phyloP scores from a whole-genome alignment of 495 filamentous ascomycete species.

The Neurospora sp. region DNA sequence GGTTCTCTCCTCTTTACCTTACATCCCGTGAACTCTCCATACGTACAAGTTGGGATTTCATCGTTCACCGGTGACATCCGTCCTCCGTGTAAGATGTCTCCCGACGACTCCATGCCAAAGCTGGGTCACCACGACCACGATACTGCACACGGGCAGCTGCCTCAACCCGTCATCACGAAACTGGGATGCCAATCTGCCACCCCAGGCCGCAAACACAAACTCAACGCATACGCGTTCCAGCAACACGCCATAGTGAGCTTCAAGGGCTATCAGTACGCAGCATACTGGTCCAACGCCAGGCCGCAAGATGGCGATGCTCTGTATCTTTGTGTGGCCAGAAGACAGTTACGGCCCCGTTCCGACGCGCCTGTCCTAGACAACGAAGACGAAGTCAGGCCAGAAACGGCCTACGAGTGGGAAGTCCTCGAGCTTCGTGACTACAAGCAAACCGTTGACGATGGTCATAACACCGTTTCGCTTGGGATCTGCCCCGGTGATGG shows the following conservation, averaged over 20 bases:
- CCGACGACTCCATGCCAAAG: background rate
- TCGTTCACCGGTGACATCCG: background rate
- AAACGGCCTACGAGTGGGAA: conserved; percentile 23
- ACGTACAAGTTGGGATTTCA: background rate
- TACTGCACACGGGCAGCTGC: conserved; percentile 3
- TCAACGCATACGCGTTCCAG: conserved; percentile 37
- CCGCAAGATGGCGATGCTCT: conserved; percentile 19
- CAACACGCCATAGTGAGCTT: conserved; percentile 31
- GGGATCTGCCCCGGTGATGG: conserved; percentile 38
- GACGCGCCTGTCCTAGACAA: background rate
- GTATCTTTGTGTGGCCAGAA: conserved; percentile 33
- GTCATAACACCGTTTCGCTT: conserved; percentile 40
- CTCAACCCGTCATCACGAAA: conserved; percentile 18
- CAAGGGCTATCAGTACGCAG: conserved; percentile 36
- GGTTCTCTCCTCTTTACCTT: background rate
- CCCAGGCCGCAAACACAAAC: conserved; percentile 21
- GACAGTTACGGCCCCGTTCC: conserved; percentile 22
- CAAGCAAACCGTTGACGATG: conserved; percentile 37
- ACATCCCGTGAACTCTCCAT: background rate
- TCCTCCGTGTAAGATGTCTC: background rate
- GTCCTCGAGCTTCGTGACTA: conserved; percentile 37
- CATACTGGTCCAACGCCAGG: conserved; percentile 28
- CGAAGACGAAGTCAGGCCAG: background rate
- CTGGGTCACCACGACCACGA: background rate
- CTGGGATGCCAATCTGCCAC: conserved; percentile 25